These are phyloP conservation scores for Kurtzmaniella fragi DNA, from an alignment of 805 yeast genomes.

Conservation along the genomic window DNA sequence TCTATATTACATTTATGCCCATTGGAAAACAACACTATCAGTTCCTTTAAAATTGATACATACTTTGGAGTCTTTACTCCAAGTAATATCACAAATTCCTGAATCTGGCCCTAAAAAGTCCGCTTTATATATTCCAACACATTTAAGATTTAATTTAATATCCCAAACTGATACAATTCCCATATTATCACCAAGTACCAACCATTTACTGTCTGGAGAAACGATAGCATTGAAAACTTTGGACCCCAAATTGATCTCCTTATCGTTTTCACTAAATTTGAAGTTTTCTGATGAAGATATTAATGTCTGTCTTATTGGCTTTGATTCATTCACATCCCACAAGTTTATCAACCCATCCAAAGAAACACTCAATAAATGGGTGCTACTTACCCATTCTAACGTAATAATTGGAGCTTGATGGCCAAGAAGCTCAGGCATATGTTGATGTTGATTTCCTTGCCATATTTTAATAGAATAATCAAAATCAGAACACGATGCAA, in stretches of 20 bases:
- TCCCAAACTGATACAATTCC: constrained; percentile 57
- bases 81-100: constrained; percentile 35
- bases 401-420: constrained; percentile 57
- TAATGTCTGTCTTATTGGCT: constrained; percentile 33
- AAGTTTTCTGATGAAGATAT: constrained; percentile 24
- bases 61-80: constrained; percentile 27
- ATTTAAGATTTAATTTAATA: constrained; percentile 19
- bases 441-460: constrained; percentile 59
- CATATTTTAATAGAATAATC: constrained; percentile 72
- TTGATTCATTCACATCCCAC: constrained; percentile 48
- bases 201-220: constrained; percentile 42
- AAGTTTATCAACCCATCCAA: constrained; percentile 66
- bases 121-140: constrained; percentile 20
- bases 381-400: constrained; percentile 47
- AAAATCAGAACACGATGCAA: constrained; percentile 69
- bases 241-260: constrained; percentile 20
- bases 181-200: constrained; percentile 64
- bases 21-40: constrained; percentile 23
- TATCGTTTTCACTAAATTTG: constrained; percentile 6
- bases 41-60: constrained; percentile 31
- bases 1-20: constrained; percentile 7
- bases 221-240: constrained; percentile 46
- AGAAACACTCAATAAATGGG: constrained; percentile 45
- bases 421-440: constrained; percentile 33
- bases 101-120: constrained; percentile 8